Conservation (phyloP, 768 basidiomycete species). For the Pleurotus pulmonarius region DNA sequence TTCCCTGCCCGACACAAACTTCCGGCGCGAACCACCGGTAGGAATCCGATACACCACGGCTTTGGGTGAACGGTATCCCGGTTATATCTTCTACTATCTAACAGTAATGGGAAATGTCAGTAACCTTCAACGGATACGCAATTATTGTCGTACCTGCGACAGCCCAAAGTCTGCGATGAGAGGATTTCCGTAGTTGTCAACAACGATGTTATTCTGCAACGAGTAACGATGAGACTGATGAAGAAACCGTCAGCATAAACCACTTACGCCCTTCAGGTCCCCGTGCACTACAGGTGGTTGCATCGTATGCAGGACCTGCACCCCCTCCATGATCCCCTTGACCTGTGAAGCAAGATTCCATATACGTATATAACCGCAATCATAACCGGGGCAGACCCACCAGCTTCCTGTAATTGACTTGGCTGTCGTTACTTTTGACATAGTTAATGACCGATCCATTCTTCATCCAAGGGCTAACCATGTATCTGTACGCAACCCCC, state of each 20-base stretch:
- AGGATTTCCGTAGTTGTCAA: conserved; percentile 39
- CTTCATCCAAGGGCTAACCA: conserved; percentile 56
- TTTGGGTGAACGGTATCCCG: conserved; percentile 55
- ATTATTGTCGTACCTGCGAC: conserved; percentile 33
- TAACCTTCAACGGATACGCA: too few relatives aligned
- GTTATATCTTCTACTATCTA: conserved; percentile 57
- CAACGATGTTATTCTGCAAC: conserved; percentile 44
- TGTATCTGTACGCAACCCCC: conserved; percentile 31
- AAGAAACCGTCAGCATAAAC: neutral
- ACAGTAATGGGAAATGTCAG: neutral
- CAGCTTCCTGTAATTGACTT: conserved; percentile 39
- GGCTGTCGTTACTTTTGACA: conserved; percentile 31
- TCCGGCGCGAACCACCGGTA: conserved; percentile 57
- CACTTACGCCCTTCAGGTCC: conserved; percentile 47
- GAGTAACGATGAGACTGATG: neutral
- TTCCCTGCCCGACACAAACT: conserved; percentile 45
- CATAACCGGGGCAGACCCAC: conserved; percentile 19
- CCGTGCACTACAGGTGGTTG: conserved; percentile 50
- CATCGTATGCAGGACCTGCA: conserved; percentile 48
- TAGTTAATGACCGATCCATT: conserved; percentile 49
- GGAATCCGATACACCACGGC: conserved; percentile 39
- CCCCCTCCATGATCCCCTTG: conserved; percentile 39
- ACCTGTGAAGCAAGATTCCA: conserved; percentile 26
- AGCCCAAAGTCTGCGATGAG: conserved; percentile 57
- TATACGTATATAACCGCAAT: too few relatives aligned